Evolutionary conservation across 331 rosid species (phyloP).

Genomic region (Arachis monticola): DNA sequence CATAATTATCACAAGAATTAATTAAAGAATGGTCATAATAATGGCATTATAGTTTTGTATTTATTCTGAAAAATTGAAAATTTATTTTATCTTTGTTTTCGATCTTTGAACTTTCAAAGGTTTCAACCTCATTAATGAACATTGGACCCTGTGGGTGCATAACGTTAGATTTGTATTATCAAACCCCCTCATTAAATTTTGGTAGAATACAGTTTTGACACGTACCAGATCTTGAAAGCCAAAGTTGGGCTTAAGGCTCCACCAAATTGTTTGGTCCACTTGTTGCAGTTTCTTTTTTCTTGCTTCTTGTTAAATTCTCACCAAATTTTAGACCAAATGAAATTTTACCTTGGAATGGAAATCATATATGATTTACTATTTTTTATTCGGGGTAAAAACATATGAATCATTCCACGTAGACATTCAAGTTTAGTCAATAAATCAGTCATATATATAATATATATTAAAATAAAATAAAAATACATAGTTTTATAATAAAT

Average conservation of each 20-base stretch:
- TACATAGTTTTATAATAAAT: too few species aligned
- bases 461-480: too few species aligned
- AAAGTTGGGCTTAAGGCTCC: slow-evolving; percentile 31
- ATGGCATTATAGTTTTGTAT: slow-evolving; percentile 32
- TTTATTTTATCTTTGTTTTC: not conserved
- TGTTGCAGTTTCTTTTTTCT: slow-evolving; percentile 19
- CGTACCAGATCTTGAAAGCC: slow-evolving; percentile 37
- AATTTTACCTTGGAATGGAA: not conserved
- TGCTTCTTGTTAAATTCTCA: slow-evolving; percentile 22
- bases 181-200: slow-evolving; percentile 41
- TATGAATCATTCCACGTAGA: too few species aligned
- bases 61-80: slow-evolving; percentile 3
- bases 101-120: slow-evolving; percentile 41
- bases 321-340: slow-evolving; percentile 20
- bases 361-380: too few species aligned
- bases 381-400: too few species aligned
- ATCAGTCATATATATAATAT: too few species aligned
- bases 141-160: slow-evolving; percentile 45
- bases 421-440: too few species aligned
- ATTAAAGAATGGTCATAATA: slow-evolving; percentile 38
- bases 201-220: slow-evolving; percentile 50
- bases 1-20: slow-evolving; percentile 33
- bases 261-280: slow-evolving; percentile 40
- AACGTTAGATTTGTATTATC: slow-evolving; percentile 47
- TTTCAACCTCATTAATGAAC: slow-evolving; percentile 51